These are phyloP conservation scores for Ceratobasidium sp. DNA, from an alignment of 1,284 basidiomycete species.

Conservation along the genomic window DNA sequence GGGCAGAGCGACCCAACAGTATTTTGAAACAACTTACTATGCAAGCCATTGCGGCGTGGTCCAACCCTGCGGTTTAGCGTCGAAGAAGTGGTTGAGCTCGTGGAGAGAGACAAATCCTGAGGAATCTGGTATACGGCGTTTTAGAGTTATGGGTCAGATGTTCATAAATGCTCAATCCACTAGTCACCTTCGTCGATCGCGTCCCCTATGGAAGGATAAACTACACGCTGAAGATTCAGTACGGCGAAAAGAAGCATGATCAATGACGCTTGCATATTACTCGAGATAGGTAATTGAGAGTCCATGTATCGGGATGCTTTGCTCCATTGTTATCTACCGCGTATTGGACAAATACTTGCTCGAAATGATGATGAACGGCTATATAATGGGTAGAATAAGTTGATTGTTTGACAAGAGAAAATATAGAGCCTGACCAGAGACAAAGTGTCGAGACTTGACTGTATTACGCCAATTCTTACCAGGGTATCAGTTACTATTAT, in stretches of 20 bases:
- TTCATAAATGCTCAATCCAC: neutral
- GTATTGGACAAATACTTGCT: constrained; percentile 8
- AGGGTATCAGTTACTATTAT: neutral
- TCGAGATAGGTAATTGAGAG: constrained; percentile 28
- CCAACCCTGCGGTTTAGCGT: constrained; percentile 17
- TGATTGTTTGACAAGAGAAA: neutral
- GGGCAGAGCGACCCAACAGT: too few relatives aligned
- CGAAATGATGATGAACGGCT: constrained; percentile 37
- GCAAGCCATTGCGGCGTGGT: constrained; percentile 27
- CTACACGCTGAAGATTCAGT: neutral
- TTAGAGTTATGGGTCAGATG: neutral
- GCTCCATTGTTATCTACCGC: constrained; percentile 9
- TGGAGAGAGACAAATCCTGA: constrained; percentile 29
- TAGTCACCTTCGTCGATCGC: constrained; percentile 37
- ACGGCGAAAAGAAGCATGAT: neutral
- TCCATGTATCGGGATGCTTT: constrained; percentile 20
- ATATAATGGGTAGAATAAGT: neutral
- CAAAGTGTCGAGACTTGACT: constrained; percentile 35
- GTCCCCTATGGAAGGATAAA: constrained; percentile 30
- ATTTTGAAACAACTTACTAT: constrained; percentile 5
- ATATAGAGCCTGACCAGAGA: neutral
- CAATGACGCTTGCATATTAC: constrained; percentile 10
- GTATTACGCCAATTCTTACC: constrained; percentile 24
- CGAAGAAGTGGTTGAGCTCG: constrained; percentile 33
- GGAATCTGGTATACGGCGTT: constrained; percentile 1